Conservation (phyloP, 208 protist genomes). For the Leptomonas pyrrhocoris region DNA sequence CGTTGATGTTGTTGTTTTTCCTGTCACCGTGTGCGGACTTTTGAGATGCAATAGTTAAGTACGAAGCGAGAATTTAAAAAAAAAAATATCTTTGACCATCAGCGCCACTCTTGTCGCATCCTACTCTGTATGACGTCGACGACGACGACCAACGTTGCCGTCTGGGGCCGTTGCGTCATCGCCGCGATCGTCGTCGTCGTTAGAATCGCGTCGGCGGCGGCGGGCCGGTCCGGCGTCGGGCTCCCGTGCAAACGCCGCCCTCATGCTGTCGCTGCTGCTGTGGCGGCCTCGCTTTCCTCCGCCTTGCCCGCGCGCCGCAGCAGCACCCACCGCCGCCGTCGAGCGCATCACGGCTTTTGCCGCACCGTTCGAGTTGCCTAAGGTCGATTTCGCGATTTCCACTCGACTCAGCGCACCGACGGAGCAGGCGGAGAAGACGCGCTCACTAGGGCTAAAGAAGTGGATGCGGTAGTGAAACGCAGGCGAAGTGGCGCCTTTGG, state of each 20-base stretch:
- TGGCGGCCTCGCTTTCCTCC: slow-evolving; percentile 10
- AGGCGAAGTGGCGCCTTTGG: slow-evolving; percentile 26
- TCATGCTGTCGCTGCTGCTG: background rate
- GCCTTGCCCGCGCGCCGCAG: slow-evolving; percentile 14
- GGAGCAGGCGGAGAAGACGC: slow-evolving; percentile 79
- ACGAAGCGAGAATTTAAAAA: too few species aligned
- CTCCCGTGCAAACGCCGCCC: slow-evolving; percentile 15
- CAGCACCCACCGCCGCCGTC: slow-evolving; percentile 1
- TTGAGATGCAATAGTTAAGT: too few species aligned
- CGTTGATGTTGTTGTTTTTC: too few species aligned
- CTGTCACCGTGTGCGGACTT: too few species aligned
- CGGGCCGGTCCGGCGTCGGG: slow-evolving; percentile 21
- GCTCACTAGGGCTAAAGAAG: slow-evolving; percentile 70
- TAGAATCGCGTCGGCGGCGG: slow-evolving; percentile 1
- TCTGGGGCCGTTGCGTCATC: background rate
- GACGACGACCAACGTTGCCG: slow-evolving; percentile 3
- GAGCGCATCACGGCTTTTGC: slow-evolving; percentile 9
- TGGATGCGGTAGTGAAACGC: slow-evolving; percentile 70
- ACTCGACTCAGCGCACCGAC: slow-evolving; percentile 70
- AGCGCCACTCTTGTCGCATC: background rate
- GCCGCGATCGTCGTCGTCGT: background rate
- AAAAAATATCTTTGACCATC: too few species aligned
- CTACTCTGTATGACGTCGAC: slow-evolving; percentile 11
- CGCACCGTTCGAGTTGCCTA: slow-evolving; percentile 12
- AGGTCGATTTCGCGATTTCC: slow-evolving; percentile 54